phyloP scores from a whole-genome alignment of 306 rosid genomes.

The Dryas drummondii region DNA sequence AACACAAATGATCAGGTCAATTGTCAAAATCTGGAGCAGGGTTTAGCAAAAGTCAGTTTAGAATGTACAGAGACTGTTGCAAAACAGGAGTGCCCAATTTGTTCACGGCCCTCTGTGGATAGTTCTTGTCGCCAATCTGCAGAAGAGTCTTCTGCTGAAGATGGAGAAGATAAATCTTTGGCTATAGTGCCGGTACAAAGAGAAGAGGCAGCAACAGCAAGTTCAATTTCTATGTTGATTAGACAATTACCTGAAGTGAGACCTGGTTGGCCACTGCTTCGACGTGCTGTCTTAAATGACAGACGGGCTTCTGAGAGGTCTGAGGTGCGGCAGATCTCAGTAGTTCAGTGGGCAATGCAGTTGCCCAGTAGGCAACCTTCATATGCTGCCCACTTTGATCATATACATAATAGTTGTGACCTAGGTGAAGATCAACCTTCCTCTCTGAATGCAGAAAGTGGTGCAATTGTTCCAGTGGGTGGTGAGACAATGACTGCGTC shows the following conservation, averaged over 20 bases:
- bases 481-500: conserved; percentile 32
- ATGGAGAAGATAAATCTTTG: conserved; percentile 42
- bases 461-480: conserved; percentile 73
- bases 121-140: conserved; percentile 37
- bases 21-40: conserved; percentile 40
- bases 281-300: conserved; percentile 35
- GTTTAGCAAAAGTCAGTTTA: conserved; percentile 48
- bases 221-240: conserved; percentile 37
- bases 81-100: conserved; percentile 52
- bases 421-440: conserved; percentile 36
- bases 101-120: conserved; percentile 37
- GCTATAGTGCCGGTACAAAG: conserved; percentile 71
- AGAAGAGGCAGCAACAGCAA: conserved; percentile 31
- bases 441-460: conserved; percentile 58
- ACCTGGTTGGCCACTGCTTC: conserved; percentile 98
- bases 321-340: conserved; percentile 51
- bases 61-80: conserved; percentile 37
- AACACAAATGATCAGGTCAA: conserved; percentile 13
- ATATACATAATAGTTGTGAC: conserved; percentile 26
- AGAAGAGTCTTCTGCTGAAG: conserved; percentile 40
- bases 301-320: conserved; percentile 30
- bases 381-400: conserved; percentile 30
- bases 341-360: conserved; percentile 97
- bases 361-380: conserved; percentile 60
- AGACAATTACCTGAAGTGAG: conserved; percentile 49